Evolutionary conservation across 371 early-diverging fungal species (phyloP).

Genomic region (Mortierella sp.): DNA sequence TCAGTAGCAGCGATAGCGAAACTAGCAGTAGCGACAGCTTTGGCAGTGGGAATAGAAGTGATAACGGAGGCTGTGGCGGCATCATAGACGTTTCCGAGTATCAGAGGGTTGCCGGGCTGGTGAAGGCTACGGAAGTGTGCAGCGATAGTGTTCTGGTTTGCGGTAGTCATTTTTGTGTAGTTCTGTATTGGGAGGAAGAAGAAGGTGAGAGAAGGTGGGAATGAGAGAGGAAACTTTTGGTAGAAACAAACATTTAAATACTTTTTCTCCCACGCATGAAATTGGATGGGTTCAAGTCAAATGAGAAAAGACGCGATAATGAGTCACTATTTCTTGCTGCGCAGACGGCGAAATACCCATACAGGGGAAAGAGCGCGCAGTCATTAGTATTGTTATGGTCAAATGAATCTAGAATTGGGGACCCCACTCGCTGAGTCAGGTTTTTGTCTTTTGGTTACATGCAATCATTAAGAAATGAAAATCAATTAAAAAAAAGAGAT

Average conservation of each 20-base stretch:
- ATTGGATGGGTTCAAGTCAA: neutral
- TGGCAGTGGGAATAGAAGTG: conserved; percentile 30
- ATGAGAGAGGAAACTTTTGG: neutral
- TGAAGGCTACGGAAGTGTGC: conserved; percentile 32
- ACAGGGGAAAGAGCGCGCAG: no score
- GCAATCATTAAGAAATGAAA: no score
- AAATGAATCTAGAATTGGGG: no score
- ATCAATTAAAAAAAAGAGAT: no score
- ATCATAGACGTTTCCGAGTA: conserved; percentile 43
- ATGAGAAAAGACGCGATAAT: neutral
- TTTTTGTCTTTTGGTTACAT: no score
- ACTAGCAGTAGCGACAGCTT: conserved; percentile 45
- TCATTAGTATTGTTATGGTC: no score
- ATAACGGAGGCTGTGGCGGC: conserved; percentile 38
- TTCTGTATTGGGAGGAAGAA: neutral
- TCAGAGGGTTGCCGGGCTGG: conserved; percentile 31
- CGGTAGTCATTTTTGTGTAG: conserved; percentile 5
- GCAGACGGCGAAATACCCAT: neutral
- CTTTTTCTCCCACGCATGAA: neutral
- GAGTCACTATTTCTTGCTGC: neutral
- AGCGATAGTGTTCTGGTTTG: conserved; percentile 25
- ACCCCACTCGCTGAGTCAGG: no score
- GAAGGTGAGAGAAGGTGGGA: neutral
- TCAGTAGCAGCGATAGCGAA: conserved; percentile 36
- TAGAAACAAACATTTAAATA: neutral